Base-by-base conservation (phyloP, 2,329 filamentous ascomycete species). In the Fusarium abutilonis region DNA sequence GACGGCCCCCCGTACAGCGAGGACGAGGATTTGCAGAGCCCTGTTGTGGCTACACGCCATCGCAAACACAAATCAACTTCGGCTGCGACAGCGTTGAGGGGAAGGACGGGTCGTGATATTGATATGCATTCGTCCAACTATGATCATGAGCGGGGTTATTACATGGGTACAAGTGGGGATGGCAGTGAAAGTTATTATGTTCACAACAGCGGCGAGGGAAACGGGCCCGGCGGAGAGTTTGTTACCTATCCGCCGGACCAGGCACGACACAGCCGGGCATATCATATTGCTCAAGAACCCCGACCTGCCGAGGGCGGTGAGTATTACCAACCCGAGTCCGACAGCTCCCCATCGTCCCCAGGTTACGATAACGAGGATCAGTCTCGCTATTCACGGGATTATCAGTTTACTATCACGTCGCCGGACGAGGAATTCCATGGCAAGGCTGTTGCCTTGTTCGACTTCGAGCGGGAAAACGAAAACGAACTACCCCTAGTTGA, bases 351-450 rank as follows among this genome's bases (percentile, higher is more conserved):
- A 39, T 87, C 86, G 14, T 89, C 86, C 9, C 85, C 86, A 2
- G 82, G 81, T 28, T 82, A 80, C 60, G 80, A 78, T 53, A 80
- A 84, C 56, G 85, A 86, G 67, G 89, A 93, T 71, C 85, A 92
- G 73, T 91, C 89, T 52, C 86, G 93, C 70, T 96, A 93, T 76
- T 96, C 92, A 41, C 87, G 91, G 66, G 92, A 97, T 76, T 97
- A 96, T 74, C 91, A 96, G 70, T 97, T 97, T 75, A 96, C 92
- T 15, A 96, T 97, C 68, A 94, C 92, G 14, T 96, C 92, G 13
- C 93, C 93, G 6, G 95, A 98, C 74, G 94, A 98, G 77, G 93
- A 98, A 75, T 97, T 97, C 86, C 93, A 97, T 72, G 95, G 95
- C 44, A 97, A 96, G 74, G 93, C 93, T 10, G 92, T 99, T 26